Evolutionary conservation across 352 stramenopile genomes (phyloP), one percentile per base, ranked within the genome.

Genomic region (Pythium aphanidermatum): DNA sequence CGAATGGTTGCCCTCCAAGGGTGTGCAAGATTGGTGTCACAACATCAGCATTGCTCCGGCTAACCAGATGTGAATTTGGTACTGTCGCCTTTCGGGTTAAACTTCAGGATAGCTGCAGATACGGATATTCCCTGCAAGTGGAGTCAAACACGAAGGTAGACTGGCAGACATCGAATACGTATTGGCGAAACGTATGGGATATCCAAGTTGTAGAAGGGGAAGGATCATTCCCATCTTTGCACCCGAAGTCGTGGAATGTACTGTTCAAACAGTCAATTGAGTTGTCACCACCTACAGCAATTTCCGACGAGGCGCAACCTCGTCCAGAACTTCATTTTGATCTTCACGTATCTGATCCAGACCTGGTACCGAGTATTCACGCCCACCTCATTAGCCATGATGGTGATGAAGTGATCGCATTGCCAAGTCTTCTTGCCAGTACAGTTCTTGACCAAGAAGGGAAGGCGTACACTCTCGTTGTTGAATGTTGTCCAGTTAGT

Each of bases 231-330:
- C 66, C 65, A 1, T 59, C 71, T 5, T 52, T 86, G 55, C 52
- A 70, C 6, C 48, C 69, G 0, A 31, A 47, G 2, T 67, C 66
- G 11, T 88, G 74, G 74, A 80, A 79, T 27, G 53, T 83, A 24
- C 24, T 88, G 16, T 74, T 83, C 54, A 86, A 86, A 34, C 62
- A 83, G 26, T 68, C 25, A 2, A 65, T 86, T 38, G 63, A 79
- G 36, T 53, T 84, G 10, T 23, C 46, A 4, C 20, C 24, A n/a
- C 34, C 32, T 27, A 10, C 27, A 4, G 16, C 21, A 26, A 27
- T 38, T 4, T 23, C 30, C 33, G 23, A 3, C 7, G 21, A 13
- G 31, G 7, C 7, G 24, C 11, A 4, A 13, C 24, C 38, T 32
- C 38, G 8, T 27, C 46, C 47, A 2, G 62, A 82, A 17, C 36